phyloP scores from a whole-genome alignment of 805 yeast genomes.

The Pichia paraexigua region DNA sequence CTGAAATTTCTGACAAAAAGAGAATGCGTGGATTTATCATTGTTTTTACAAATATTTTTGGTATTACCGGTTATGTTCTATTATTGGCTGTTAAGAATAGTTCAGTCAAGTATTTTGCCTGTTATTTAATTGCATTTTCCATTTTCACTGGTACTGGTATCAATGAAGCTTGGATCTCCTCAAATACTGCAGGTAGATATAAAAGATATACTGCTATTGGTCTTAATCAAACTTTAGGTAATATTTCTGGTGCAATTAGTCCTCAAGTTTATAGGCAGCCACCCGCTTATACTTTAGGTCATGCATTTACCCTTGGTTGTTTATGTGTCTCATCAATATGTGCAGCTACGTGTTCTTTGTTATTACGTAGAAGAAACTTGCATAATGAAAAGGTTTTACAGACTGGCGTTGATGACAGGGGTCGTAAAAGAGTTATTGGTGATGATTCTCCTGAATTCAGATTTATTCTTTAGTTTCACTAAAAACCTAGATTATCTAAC shows the following conservation, averaged over 20 bases:
- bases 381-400: constrained; percentile 1
- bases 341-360: neutral
- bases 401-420: constrained; percentile 4
- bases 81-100: neutral
- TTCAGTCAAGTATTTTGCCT: constrained; percentile 4
- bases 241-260: constrained; percentile 37
- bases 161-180: constrained; percentile 37
- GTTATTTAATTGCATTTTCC: constrained; percentile 22
- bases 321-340: neutral
- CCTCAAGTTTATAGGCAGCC: constrained; percentile 36
- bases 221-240: constrained; percentile 36
- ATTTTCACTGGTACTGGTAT: constrained; percentile 25
- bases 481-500: neutral
- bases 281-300: constrained; percentile 32
- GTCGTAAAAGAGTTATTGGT: neutral
- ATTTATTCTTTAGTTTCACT: neutral
- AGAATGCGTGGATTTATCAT: neutral
- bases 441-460: constrained; percentile 3
- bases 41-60: constrained; percentile 4
- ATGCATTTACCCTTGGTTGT: constrained; percentile 32
- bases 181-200: constrained; percentile 35
- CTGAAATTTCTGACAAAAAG: constrained; percentile 4
- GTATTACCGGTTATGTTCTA: constrained; percentile 4
- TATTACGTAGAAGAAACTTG: neutral
- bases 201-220: constrained; percentile 37